These are phyloP conservation scores for Pichia eremophila DNA, from an alignment of 805 yeast genomes.

Conservation along the genomic window DNA sequence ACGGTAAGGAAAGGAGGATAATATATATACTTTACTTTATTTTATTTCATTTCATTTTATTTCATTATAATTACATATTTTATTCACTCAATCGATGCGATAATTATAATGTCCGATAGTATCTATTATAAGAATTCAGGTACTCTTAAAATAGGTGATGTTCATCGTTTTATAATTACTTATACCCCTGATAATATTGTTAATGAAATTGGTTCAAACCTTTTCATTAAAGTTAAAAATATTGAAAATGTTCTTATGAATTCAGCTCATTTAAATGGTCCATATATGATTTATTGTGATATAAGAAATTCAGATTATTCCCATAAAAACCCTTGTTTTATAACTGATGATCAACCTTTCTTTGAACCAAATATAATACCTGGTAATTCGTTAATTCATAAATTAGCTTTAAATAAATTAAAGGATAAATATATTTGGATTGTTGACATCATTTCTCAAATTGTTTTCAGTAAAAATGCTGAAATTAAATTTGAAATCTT, in stretches of 20 bases:
- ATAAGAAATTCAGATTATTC: constrained; percentile 59
- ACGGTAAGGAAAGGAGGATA: too few species aligned
- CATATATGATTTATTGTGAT: constrained; percentile 78
- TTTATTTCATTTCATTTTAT: too few species aligned
- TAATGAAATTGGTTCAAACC: constrained; percentile 8
- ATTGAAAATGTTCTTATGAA: constrained; percentile 61
- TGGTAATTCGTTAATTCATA: constrained; percentile 52
- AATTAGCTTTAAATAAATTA: constrained; percentile 55
- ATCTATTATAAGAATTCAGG: constrained; percentile 18
- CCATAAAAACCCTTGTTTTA: constrained; percentile 41
- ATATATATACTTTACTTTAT: too few species aligned
- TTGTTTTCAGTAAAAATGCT: constrained; percentile 61
- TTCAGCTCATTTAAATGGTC: constrained; percentile 85
- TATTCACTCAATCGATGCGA: too few species aligned
- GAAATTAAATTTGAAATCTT: constrained; percentile 58
- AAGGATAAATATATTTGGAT: constrained; percentile 60
- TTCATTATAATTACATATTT: too few species aligned
- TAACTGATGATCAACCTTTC: constrained; percentile 70
- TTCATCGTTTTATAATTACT: constrained; percentile 44
- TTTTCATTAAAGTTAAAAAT: constrained; percentile 59
- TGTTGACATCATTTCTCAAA: constrained; percentile 73
- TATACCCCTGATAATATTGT: constrained; percentile 25
- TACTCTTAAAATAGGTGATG: constrained; percentile 49
- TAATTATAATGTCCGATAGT: background rate
- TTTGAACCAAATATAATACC: constrained; percentile 67